Evolutionary conservation across 495 filamentous ascomycete genomes (phyloP), one percentile per base, ranked within the genome.

Genomic region (Aspergillus funiculosus): DNA sequence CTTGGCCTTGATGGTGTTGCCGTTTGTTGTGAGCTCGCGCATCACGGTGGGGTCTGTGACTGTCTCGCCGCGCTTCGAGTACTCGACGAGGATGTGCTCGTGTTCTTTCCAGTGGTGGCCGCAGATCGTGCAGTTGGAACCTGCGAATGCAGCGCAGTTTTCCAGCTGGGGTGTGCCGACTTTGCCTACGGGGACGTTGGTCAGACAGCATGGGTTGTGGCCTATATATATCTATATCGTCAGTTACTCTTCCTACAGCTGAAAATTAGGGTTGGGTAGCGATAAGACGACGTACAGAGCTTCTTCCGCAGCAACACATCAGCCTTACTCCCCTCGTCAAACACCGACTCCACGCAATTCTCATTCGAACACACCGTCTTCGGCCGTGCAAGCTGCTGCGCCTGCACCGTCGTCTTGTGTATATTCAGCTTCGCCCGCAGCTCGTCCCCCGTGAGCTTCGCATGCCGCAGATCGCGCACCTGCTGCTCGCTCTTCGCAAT

Each of bases 41-140:
- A 27, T 30, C 22, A 45, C 42, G 1, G 5, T 27, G 13, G 30
- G 19, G 22, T 45, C 30, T 3, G 31, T 14, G 11, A 45, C 31
- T 2, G 42, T 45, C 28, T 45, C 31, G 5, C 27, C 22, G 21
- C 13, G 9, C 42, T 36, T 45, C n/a, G 42, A 22, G 21, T 45
- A 45, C 30, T 45, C 42, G 30, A 45, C 42, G 11, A 45, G 42
- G 8, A 45, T 45, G 42, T 45, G 42, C 11, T 36, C 42, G 31
- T 45, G 42, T 28, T 45, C 42, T 20, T 26, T 27, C 42, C 42
- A 45, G 42, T 22, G 31, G 24, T 45, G 42, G 6, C 14, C 15
- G 17, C 42, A 45, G 14, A 26, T 14, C 8, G 30, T 36, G 42
- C 42, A 45, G 17, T 36, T 25, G 9, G 9, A n/a, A 0, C 42